phyloP scores from a whole-genome alignment of 352 stramenopile genomes.

The Globisporangium recalcitrans region DNA sequence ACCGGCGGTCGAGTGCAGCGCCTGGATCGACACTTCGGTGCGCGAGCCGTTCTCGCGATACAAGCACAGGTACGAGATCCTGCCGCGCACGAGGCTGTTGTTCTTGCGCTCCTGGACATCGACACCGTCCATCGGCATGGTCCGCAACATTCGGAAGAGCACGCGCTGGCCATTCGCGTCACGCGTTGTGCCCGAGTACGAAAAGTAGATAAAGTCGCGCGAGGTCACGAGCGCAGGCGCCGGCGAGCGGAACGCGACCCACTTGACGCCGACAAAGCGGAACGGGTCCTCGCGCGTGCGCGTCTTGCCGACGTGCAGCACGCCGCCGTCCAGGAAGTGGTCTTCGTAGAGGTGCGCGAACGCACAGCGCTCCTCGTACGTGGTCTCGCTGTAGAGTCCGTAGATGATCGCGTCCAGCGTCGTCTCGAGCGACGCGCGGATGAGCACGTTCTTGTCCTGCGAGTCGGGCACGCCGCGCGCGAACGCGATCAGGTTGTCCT shows the following conservation, averaged over 20 bases:
- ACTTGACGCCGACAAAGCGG: slow-evolving; percentile 43
- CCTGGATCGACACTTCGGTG: slow-evolving; percentile 27
- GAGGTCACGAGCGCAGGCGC: slow-evolving; percentile 29
- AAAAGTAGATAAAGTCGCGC: slow-evolving; percentile 41
- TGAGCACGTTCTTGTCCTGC: slow-evolving; percentile 18
- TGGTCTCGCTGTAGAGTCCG: slow-evolving; percentile 34
- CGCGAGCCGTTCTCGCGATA: slow-evolving; percentile 31
- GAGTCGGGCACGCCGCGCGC: slow-evolving; percentile 26
- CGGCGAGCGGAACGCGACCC: slow-evolving; percentile 35
- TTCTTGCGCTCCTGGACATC: slow-evolving; percentile 21
- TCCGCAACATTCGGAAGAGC: slow-evolving; percentile 30
- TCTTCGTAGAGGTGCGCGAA: slow-evolving; percentile 43
- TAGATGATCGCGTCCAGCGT: slow-evolving; percentile 42
- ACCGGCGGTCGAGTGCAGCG: slow-evolving; percentile 31
- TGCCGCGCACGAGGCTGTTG: slow-evolving; percentile 31
- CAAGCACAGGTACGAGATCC: slow-evolving; percentile 35
- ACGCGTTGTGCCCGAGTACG: slow-evolving; percentile 28
- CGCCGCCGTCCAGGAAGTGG: slow-evolving; percentile 38
- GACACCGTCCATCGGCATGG: slow-evolving; percentile 38
- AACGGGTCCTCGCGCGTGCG: slow-evolving; percentile 34
- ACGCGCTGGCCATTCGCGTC: slow-evolving; percentile 35
- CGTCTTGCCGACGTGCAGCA: slow-evolving; percentile 33
- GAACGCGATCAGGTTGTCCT: slow-evolving; percentile 28
- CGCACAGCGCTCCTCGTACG: slow-evolving; percentile 26
- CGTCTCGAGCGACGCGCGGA: slow-evolving; percentile 31